Base-by-base conservation (phyloP, 2,329 filamentous ascomycete species). In the Pseudogymnoascus sp. region DNA sequence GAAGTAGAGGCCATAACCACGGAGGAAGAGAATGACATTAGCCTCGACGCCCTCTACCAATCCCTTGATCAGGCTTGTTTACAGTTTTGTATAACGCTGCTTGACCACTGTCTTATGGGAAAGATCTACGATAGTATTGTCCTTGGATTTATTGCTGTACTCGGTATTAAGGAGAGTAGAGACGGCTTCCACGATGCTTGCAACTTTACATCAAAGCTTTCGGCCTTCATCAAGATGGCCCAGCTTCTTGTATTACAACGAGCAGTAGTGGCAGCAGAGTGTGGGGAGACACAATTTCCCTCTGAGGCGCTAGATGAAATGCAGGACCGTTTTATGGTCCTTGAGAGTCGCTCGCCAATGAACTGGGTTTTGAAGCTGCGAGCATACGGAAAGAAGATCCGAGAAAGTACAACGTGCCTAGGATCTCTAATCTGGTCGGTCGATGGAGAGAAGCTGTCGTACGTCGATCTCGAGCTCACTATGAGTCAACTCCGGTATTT, bases 301-400 rank as follows among this genome's bases (percentile, higher is more conserved):
- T 8, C 61, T 8, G 41, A 65, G 12, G 58, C 61, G 8, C 59
- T 66, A 37, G 59, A 65, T 8, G 52, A 29, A 26, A 63, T 66
- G 52, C 61, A 65, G 29, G 65, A 66, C 8, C 63, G 65, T 16
- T 66, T 66, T 63, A 66, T 66, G 33, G 61, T 63, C 3, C 62
- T 60, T 35, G 59, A 29, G 21, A 62, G 5, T 7, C 45, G 52
- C 12, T 66, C 63, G 2, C 65, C 61, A 23, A 65, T 66, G 19
- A 65, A 65, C 45, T 66, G 61, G 63, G 61, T 16, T 2, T 26
- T 26, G 45, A 66, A 66, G 63, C 37, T 66, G 7, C 59, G 60
- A 6, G 14, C 38, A 2, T 65, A 62, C 33, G 59, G 63, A 1
- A 66, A 66, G 49, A 55, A 59, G 35, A 62, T 66, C 37, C 21